Evolutionary conservation across 225 moss, liverwort and hornwort genomes (phyloP).

Genomic region (Marchantia paleacea): DNA sequence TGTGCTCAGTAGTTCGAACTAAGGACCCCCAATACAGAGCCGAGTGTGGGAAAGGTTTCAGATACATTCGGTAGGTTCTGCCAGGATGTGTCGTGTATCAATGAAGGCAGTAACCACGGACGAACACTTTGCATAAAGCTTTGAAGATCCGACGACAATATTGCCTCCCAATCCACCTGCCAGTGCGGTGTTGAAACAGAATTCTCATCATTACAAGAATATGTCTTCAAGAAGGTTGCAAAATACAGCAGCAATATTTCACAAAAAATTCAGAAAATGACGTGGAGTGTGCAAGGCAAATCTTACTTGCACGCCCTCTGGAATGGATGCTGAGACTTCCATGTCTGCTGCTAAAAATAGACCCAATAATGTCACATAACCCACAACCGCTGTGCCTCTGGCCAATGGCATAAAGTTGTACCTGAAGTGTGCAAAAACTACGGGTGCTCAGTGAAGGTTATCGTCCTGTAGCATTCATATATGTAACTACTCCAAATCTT

Average conservation of each 20-base stretch:
- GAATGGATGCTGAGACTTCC: constrained; percentile 59
- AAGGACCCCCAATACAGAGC: constrained; percentile 62
- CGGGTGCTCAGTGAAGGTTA: not conserved
- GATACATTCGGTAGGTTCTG: constrained; percentile 63
- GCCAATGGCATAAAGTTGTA: constrained; percentile 91
- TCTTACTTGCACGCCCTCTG: constrained; percentile 62
- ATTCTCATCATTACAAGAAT: not conserved
- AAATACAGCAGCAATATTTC: not conserved
- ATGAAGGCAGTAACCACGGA: constrained; percentile 60
- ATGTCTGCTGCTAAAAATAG: constrained; percentile 77
- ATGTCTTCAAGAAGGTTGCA: too few relatives aligned
- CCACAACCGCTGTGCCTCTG: constrained; percentile 82
- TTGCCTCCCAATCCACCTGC: constrained; percentile 92
- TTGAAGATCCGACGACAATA: constrained; percentile 48
- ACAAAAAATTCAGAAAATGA: not conserved
- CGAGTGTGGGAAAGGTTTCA: constrained; percentile 61
- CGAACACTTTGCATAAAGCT: constrained; percentile 47
- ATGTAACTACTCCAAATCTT: not conserved
- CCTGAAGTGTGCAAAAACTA: constrained; percentile 33
- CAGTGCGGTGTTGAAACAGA: not conserved
- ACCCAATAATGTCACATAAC: constrained; percentile 68
- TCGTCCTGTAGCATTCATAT: not conserved
- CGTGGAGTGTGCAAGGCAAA: not conserved
- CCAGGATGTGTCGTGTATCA: constrained; percentile 50
- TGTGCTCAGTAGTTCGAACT: constrained; percentile 35